Conservation (phyloP, 2,329 filamentous ascomycete genomes). For the Pyrenophora seminiperda region DNA sequence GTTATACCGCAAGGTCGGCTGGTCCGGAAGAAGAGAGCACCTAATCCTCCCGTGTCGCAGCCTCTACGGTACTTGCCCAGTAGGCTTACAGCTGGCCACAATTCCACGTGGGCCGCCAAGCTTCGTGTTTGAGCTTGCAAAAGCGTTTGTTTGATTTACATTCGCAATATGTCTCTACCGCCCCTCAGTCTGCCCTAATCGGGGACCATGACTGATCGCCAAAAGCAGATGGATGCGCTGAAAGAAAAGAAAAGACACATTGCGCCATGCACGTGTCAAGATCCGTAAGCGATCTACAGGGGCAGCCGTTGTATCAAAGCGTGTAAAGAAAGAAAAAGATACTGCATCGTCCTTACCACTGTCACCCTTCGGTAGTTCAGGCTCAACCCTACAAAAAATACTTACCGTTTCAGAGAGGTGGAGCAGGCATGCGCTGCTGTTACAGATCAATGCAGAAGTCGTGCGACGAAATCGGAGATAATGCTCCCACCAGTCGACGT, state of each 20-base stretch:
- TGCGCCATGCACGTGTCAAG: constrained; percentile 17
- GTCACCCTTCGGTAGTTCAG: constrained; percentile 21
- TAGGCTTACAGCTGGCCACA: constrained; percentile 24
- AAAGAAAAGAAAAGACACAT: constrained; percentile 5
- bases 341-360: constrained; percentile 20
- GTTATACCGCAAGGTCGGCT: constrained; percentile 19
- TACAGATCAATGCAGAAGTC: constrained; percentile 23
- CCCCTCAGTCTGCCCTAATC: constrained; percentile 27
- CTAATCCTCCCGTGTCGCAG: too few relatives aligned
- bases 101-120: constrained; percentile 40
- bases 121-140: constrained; percentile 26
- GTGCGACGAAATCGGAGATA: constrained; percentile 13
- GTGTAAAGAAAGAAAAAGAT: constrained; percentile 21
- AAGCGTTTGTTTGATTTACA: constrained; percentile 32
- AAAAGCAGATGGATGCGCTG: constrained; percentile 1
- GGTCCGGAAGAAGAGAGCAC: constrained; percentile 23
- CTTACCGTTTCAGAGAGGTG: constrained; percentile 30
- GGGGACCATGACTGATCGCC: constrained; percentile 5
- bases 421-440: constrained; percentile 20
- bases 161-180: constrained; percentile 32
- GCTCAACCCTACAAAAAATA: constrained; percentile 11
- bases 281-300: constrained; percentile 28
- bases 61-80: neutral
- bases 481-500: constrained; percentile 15
- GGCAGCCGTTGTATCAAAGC: constrained; percentile 26